These are phyloP conservation scores for Cercospora sp. DNA, from an alignment of 2,329 filamentous ascomycete genomes.

Conservation along the genomic window DNA sequence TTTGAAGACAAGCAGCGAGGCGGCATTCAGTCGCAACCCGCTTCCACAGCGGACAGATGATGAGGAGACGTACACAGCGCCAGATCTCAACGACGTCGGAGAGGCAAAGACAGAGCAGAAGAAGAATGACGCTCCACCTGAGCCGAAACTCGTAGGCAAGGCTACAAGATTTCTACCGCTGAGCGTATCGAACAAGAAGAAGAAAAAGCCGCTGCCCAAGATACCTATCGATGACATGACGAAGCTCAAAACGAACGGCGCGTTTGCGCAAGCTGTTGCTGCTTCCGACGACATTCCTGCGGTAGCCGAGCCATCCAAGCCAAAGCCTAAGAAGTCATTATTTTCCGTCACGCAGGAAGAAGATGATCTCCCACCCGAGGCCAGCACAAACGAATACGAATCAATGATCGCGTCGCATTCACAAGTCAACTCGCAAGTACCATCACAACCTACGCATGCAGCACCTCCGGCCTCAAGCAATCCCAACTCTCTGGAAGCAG, in stretches of 20 bases:
- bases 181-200: slow-evolving; percentile 74
- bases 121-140: slow-evolving; percentile 39
- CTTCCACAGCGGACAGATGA: slow-evolving; percentile 45
- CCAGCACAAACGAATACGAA: slow-evolving; percentile 36
- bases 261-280: neutral
- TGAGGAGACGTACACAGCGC: slow-evolving; percentile 28
- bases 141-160: slow-evolving; percentile 71
- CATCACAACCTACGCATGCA: slow-evolving; percentile 2
- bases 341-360: slow-evolving; percentile 61
- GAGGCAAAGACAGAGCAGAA: slow-evolving; percentile 48
- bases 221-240: slow-evolving; percentile 8
- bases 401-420: slow-evolving; percentile 36
- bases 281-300: neutral
- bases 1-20: slow-evolving; percentile 79
- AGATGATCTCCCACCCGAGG: slow-evolving; percentile 28
- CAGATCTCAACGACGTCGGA: neutral
- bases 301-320: slow-evolving; percentile 25
- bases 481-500: slow-evolving; percentile 62
- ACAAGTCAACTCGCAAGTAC: slow-evolving; percentile 5
- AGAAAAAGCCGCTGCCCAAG: slow-evolving; percentile 59
- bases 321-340: slow-evolving; percentile 65
- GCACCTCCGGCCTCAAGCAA: slow-evolving; percentile 22
- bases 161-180: slow-evolving; percentile 86
- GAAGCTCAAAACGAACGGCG: slow-evolving; percentile 7
- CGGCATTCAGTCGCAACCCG: slow-evolving; percentile 72